phyloP scores from a whole-genome alignment of 2,329 filamentous ascomycete genomes.

The Fusarium musae region DNA sequence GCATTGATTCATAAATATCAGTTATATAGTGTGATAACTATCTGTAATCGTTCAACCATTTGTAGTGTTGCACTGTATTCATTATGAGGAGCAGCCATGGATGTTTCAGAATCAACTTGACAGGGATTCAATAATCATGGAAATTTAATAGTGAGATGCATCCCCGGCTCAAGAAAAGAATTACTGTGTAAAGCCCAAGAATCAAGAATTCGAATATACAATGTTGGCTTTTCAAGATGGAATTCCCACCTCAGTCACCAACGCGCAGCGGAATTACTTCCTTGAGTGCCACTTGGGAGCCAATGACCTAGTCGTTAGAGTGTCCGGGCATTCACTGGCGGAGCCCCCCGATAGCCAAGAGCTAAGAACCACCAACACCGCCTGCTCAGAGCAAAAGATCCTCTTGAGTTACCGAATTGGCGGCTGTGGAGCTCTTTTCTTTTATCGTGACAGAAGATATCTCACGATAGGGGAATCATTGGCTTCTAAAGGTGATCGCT shows the following conservation, averaged over 20 bases:
- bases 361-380: conserved; percentile 10
- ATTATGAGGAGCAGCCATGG: not conserved
- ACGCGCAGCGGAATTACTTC: conserved; percentile 20
- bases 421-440: conserved; percentile 17
- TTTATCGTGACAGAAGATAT: conserved; percentile 16
- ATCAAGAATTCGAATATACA: not conserved
- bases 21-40: not conserved
- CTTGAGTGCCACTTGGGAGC: not conserved
- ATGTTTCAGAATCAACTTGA: not conserved
- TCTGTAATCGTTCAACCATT: not conserved
- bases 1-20: not conserved
- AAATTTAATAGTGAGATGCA: not conserved
- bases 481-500: not conserved
- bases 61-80: not conserved
- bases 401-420: conserved; percentile 6
- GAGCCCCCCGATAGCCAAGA: conserved; percentile 39
- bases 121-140: not conserved
- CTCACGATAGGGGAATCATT: conserved; percentile 6
- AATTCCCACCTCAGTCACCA: not conserved
- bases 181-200: not conserved
- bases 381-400: conserved; percentile 12
- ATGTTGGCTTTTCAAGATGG: not conserved
- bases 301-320: conserved; percentile 13
- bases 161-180: not conserved
- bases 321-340: conserved; percentile 23